Evolutionary conservation across 2,329 filamentous ascomycete genomes (phyloP), one percentile per base, ranked within the genome.

Genomic region (Penicillium oxalicum): DNA sequence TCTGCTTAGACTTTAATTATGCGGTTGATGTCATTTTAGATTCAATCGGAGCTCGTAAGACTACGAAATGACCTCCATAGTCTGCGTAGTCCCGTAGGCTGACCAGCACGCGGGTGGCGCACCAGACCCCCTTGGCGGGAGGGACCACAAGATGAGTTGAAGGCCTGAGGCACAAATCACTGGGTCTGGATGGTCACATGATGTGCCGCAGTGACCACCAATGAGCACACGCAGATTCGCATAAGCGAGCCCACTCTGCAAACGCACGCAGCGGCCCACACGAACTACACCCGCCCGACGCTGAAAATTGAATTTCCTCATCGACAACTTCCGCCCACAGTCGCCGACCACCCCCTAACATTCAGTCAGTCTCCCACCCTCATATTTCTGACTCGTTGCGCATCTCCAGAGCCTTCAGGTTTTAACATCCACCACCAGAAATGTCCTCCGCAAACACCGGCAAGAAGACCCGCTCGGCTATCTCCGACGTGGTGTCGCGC

Each of bases 401-500:
- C 29, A 32, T 32, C 7, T 8, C 29, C 8, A 2, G 9, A 34
- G 18, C 13, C 25, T 32, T 18, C 18, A 13, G 45, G 18, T 41
- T 40, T 12, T 18, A 43, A 39, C 40, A 27, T 43, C 29, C 55
- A 56, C 56, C 47, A 54, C 62, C 71, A 82, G 77, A 79, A 72
- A 86, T 86, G 82, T 84, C 83, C 68, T 81, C 77, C 70, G 63
- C 69, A 69, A 74, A 86, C 83, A 78, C 76, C 68, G 78, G 76
- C 74, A 86, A 85, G 80, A 87, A 86, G 78, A 67, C 75, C 65
- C 88, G 91, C 74, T 95, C 89, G 77, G 94, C 94, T 80, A 95
- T 98, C 77, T 86, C 89, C 77, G 91, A 98, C 79, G 94, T 98
- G 74, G 91, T 98, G 76, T 86, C 93, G 70, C 89, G 93, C 83